A percentile compares a stretch with the other conserved stretches of the same genome.
Evolutionary conservation across 768 basidiomycete species (phyloP).

Genomic region (Tylopilus felleus): DNA sequence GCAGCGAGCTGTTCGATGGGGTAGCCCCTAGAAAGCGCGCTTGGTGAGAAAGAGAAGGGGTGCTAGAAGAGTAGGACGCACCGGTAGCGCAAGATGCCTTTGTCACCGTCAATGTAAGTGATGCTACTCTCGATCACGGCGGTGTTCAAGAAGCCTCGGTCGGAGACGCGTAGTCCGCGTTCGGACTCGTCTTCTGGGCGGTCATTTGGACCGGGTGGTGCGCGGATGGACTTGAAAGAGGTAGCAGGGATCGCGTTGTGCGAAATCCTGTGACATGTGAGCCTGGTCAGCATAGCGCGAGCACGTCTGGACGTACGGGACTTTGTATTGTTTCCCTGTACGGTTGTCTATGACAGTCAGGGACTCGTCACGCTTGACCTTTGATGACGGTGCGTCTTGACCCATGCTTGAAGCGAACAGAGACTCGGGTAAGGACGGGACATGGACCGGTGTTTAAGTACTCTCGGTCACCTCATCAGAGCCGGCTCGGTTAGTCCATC

Average conservation of each 20-base stretch:
- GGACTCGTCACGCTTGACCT: slow-evolving; percentile 22
- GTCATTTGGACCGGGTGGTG: slow-evolving; percentile 54
- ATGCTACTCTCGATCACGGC: slow-evolving; percentile 78
- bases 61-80: slow-evolving; percentile 21
- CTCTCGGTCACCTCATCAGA: not conserved
- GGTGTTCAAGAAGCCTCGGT: slow-evolving; percentile 81
- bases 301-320: slow-evolving; percentile 53
- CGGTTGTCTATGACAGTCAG: slow-evolving; percentile 81
- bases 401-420: slow-evolving; percentile 21
- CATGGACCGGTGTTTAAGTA: slow-evolving; percentile 1
- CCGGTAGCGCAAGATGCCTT: slow-evolving; percentile 80
- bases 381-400: slow-evolving; percentile 21
- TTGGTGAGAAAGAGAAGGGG: not conserved
- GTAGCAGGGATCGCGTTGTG: slow-evolving; percentile 80
- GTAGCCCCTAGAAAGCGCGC: slow-evolving; percentile 58
- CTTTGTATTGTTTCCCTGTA: slow-evolving; percentile 70
- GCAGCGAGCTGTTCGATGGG: slow-evolving; percentile 89
- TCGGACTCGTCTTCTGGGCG: slow-evolving; percentile 80
- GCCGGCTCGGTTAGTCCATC: not conserved
- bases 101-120: slow-evolving; percentile 90
- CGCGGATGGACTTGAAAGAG: slow-evolving; percentile 74
- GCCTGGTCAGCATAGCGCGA: not conserved
- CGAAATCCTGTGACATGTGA: slow-evolving; percentile 50
- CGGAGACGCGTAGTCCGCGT: slow-evolving; percentile 74
- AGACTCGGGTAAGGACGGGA: not conserved